phyloP scores from a whole-genome alignment of 2,329 filamentous ascomycete species.

The Bertia moriformis region DNA sequence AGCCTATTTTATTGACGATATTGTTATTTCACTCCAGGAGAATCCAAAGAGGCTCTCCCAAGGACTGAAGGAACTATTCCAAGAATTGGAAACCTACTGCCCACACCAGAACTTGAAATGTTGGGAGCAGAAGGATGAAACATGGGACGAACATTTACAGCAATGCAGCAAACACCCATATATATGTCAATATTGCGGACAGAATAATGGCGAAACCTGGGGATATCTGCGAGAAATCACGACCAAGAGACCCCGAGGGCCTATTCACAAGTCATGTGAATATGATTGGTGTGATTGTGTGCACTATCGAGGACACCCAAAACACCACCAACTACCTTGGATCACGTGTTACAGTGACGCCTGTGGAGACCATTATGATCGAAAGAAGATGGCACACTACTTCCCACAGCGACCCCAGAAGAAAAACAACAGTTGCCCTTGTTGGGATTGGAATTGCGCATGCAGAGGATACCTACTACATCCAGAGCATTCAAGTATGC shows the following conservation, averaged over 20 bases:
- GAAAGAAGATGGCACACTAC: not conserved
- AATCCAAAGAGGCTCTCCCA: too few species aligned
- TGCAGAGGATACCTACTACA: not conserved
- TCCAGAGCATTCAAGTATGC: not conserved
- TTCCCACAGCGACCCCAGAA: not conserved
- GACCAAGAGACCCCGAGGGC: not conserved
- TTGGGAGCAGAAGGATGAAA: not conserved
- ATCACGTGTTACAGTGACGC: not conserved
- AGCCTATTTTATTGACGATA: too few species aligned
- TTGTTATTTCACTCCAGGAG: too few species aligned
- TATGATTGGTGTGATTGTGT: not conserved
- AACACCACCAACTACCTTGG: not conserved
- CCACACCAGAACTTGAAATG: slow-evolving; percentile 1
- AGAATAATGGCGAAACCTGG: not conserved
- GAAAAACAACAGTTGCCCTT: not conserved
- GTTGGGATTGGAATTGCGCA: not conserved
- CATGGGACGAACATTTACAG: not conserved
- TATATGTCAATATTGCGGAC: not conserved
- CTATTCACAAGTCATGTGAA: not conserved
- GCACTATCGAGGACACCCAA: not conserved
- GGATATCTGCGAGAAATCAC: not conserved
- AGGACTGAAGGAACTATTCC: too few species aligned
- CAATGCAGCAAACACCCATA: not conserved
- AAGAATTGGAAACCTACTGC: too few species aligned
- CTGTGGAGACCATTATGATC: not conserved